Evolutionary conservation across 2,329 filamentous ascomycete genomes (phyloP).

Genomic region (Dactylellina leptospora): DNA sequence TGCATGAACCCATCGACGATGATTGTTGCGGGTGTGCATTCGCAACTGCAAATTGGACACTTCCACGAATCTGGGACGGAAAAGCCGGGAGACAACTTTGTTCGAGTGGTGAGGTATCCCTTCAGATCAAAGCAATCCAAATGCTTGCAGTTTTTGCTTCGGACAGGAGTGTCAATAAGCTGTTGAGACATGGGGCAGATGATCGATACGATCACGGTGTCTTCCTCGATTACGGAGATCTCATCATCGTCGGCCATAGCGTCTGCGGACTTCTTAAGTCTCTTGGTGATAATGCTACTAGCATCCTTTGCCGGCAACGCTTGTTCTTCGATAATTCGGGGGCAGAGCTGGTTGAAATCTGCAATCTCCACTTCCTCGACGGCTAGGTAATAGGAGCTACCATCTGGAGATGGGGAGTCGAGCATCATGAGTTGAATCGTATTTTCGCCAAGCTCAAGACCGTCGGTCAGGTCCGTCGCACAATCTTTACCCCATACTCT

Average conservation of each 20-base stretch:
- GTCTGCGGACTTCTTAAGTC: slow-evolving; percentile 60
- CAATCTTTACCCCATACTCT: slow-evolving; percentile 78
- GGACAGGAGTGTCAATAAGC: slow-evolving; percentile 75
- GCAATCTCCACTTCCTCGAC: slow-evolving; percentile 54
- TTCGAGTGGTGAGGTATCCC: slow-evolving; percentile 76
- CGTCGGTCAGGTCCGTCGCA: slow-evolving; percentile 76
- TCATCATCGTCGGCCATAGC: slow-evolving; percentile 68
- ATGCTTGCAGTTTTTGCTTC: slow-evolving; percentile 75
- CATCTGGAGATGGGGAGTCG: slow-evolving; percentile 55
- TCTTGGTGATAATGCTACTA: slow-evolving; percentile 59
- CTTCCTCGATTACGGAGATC: slow-evolving; percentile 60
- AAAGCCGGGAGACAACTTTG: slow-evolving; percentile 61
- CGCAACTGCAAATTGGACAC: slow-evolving; percentile 81
- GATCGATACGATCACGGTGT: slow-evolving; percentile 63
- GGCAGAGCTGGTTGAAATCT: slow-evolving; percentile 60
- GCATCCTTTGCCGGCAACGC: not conserved
- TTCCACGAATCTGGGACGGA: slow-evolving; percentile 73
- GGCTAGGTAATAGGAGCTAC: slow-evolving; percentile 26
- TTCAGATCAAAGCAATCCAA: slow-evolving; percentile 89
- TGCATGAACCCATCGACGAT: slow-evolving; percentile 77
- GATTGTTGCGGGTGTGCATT: slow-evolving; percentile 78
- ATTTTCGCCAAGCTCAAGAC: slow-evolving; percentile 70
- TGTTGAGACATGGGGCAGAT: slow-evolving; percentile 63
- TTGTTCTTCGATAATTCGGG: slow-evolving; percentile 48
- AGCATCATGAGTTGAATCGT: slow-evolving; percentile 66